Base-by-base conservation (phyloP, 139 green algal genomes). In the Micractinium conductrix region DNA sequence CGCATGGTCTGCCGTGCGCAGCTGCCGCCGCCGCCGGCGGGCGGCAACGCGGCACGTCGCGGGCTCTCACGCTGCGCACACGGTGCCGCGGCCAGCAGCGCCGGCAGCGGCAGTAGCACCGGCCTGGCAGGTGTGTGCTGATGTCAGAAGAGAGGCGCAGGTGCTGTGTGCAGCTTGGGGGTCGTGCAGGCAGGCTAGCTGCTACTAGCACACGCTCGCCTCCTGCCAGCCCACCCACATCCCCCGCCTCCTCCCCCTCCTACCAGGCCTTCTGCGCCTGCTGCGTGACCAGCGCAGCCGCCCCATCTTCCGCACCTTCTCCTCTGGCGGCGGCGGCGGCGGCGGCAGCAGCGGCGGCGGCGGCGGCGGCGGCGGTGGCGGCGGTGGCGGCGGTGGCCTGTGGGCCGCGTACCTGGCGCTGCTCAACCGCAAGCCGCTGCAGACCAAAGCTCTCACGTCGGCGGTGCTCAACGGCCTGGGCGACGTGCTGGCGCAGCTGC, bases 401-500 rank as follows among this genome's bases (percentile, higher is more conserved):
- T 95, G 92, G 92, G 85, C 72, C 12, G 81, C 74, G 21, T 95
- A 95, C 88, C 81, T 95, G 24, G 45, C 50, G 1, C 58, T 91
- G 9, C 67, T 94, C 35, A n/a, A 74, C 30, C 44, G 44, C 42
- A 30, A 44, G 60, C 78, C 78, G 21, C 45, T 97, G 69, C 50
- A 91, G 7, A 98, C 95, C 73, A 98, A 98, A 83, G 81, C 90
- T 9, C 53, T 94, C 33, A 98, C 96, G 0, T 94, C 93, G 10
- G 96, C 87, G 0, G 17, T 96, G n/a, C 87, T 99, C 14, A 98
- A 98, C 72, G 92, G 85, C 21, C 28, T 96, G 30, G 96, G 96
- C 4, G 96, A 99, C 86, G 35, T 95, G 14, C 87, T 98, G 35
- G 92, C 91, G 43, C 95, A 98, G 84, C n/a, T 91, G 21, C 69